A percentile compares a stretch with the other conserved stretches of the same genome.
These are phyloP conservation scores for Suillus paluster DNA, from an alignment of 768 basidiomycete species.

Conservation along the genomic window DNA sequence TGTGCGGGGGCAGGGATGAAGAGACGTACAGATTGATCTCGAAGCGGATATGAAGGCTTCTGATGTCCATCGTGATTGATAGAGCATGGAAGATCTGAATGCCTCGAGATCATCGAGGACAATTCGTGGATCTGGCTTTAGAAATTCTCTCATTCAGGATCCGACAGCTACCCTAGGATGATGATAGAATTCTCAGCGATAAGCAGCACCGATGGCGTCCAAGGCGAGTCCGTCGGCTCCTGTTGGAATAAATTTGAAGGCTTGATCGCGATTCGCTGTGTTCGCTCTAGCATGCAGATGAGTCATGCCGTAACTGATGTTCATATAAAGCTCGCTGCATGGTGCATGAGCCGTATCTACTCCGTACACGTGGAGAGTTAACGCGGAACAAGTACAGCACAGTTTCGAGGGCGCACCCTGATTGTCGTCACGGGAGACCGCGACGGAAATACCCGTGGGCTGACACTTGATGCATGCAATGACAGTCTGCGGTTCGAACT, in stretches of 20 bases:
- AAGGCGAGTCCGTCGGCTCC: neutral
- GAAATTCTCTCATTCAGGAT: neutral
- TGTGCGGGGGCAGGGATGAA: neutral
- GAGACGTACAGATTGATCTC: neutral
- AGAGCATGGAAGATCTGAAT: neutral
- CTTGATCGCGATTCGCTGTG: neutral
- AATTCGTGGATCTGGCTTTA: neutral
- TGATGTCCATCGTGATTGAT: slow-evolving; percentile 5
- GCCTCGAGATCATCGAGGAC: neutral
- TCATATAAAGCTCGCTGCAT: neutral
- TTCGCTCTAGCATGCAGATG: neutral
- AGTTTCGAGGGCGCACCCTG: slow-evolving; percentile 3
- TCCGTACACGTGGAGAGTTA: slow-evolving; percentile 6
- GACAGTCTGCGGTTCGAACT: neutral
- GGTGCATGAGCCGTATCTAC: neutral
- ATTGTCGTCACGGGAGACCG: neutral
- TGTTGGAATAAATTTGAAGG: neutral
- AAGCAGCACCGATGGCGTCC: neutral
- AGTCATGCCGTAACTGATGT: neutral
- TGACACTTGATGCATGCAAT: neutral
- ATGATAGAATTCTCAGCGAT: neutral
- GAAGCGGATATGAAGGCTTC: slow-evolving; percentile 3
- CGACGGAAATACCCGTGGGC: slow-evolving; percentile 4
- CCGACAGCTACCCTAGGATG: neutral
- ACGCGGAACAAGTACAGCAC: neutral